These are phyloP conservation scores for Cutaneotrichosporon cutaneum DNA, from an alignment of 1,284 basidiomycete species.

Conservation along the genomic window DNA sequence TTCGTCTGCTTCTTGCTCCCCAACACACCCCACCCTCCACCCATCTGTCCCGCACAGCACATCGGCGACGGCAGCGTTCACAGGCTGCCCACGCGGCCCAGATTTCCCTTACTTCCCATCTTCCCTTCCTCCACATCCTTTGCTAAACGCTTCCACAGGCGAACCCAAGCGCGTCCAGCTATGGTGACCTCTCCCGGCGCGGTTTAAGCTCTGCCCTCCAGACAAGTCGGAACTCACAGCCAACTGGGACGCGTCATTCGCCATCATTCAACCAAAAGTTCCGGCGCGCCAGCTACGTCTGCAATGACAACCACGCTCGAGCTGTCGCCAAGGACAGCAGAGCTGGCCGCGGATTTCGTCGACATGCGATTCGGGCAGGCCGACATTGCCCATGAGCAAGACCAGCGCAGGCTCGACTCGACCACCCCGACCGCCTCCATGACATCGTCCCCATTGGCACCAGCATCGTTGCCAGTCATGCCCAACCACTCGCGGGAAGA, in stretches of 20 bases:
- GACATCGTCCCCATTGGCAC: background rate
- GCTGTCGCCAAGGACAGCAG: constrained; percentile 1
- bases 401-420: background rate
- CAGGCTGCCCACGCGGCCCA: background rate
- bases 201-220: constrained; percentile 2
- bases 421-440: background rate
- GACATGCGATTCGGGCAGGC: constrained; percentile 4
- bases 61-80: background rate
- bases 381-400: background rate
- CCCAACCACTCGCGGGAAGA: constrained; percentile 6
- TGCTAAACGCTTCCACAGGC: background rate
- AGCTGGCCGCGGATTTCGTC: constrained; percentile 4
- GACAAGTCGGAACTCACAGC: background rate
- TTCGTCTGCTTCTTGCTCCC: background rate
- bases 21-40: too few relatives aligned
- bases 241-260: background rate
- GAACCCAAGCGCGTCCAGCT: background rate
- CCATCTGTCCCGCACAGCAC: background rate
- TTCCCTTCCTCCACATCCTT: background rate
- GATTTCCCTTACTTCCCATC: background rate
- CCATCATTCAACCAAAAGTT: background rate
- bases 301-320: background rate
- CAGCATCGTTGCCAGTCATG: background rate
- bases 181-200: background rate
- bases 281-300: background rate